These are phyloP conservation scores for Colletotrichum falcatum DNA, from an alignment of 2,329 filamentous ascomycete genomes.

Conservation along the genomic window DNA sequence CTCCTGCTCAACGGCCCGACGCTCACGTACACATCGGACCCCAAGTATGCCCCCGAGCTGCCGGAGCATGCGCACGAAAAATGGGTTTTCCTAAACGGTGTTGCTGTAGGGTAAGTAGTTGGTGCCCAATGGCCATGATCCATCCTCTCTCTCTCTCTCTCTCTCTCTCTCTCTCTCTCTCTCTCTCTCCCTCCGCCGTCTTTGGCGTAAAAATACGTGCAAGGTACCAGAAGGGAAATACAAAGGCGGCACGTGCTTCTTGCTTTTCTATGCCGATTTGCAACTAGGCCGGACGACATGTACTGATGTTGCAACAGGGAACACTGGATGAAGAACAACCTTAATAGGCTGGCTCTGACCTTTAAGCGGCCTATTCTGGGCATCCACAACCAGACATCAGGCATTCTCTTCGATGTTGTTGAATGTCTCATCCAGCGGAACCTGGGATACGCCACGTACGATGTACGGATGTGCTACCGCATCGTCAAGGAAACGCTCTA, in stretches of 20 bases:
- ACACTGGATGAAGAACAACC: constrained; percentile 77
- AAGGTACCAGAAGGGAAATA: too few relatives aligned
- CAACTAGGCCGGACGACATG: not conserved
- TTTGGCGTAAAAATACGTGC: too few relatives aligned
- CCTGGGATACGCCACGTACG: constrained; percentile 77
- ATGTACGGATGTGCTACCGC: constrained; percentile 73
- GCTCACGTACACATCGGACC: constrained; percentile 63
- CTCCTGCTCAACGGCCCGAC: constrained; percentile 64
- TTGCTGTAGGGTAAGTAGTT: constrained; percentile 71
- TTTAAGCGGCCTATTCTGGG: constrained; percentile 79
- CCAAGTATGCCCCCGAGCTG: constrained; percentile 61
- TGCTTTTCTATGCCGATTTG: not conserved
- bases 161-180: too few relatives aligned
- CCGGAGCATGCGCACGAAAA: constrained; percentile 71
- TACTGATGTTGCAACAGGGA: constrained; percentile 52
- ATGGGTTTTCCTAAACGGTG: constrained; percentile 85
- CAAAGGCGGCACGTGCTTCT: too few relatives aligned
- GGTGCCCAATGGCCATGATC: too few relatives aligned
- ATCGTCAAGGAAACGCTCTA: constrained; percentile 74
- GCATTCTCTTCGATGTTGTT: constrained; percentile 80
- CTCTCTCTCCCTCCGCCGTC: too few relatives aligned
- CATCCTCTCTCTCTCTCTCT: too few relatives aligned
- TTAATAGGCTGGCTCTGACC: constrained; percentile 77
- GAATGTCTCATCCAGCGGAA: constrained; percentile 84
- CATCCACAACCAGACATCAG: constrained; percentile 81